Evolutionary conservation across 495 filamentous ascomycete species (phyloP).

Genomic region (Chaetomium fimeti): DNA sequence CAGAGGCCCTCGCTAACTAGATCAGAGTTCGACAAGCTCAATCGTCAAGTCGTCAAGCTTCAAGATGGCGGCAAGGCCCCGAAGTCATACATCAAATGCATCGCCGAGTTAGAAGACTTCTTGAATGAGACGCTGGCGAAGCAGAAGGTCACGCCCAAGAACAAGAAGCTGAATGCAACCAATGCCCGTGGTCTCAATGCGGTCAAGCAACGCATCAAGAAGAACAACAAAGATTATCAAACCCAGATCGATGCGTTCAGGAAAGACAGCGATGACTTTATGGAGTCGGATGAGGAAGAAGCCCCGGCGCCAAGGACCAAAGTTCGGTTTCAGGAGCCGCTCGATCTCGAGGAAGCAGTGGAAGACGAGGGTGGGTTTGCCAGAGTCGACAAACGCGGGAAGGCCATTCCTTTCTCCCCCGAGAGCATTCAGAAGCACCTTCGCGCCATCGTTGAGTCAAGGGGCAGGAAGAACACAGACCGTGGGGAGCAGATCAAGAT

Average conservation of each 20-base stretch:
- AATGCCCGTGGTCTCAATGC: conserved; percentile 92
- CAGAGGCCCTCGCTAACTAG: conserved; percentile 21
- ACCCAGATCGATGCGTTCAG: conserved; percentile 84
- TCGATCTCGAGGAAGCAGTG: conserved; percentile 33
- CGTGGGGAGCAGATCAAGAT: conserved; percentile 88
- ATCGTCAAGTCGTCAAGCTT: conserved; percentile 80
- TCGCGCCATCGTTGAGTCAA: conserved; percentile 84
- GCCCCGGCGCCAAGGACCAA: conserved; percentile 50
- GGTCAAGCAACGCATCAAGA: conserved; percentile 94
- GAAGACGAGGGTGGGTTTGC: conserved; percentile 78
- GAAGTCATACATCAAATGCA: conserved; percentile 86
- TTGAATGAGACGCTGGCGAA: conserved; percentile 92
- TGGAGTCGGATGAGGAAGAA: conserved; percentile 80
- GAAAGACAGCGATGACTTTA: conserved; percentile 77
- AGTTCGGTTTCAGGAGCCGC: conserved; percentile 39
- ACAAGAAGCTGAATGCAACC: conserved; percentile 98
- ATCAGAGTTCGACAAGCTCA: conserved; percentile 94
- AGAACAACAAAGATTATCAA: conserved; percentile 94
- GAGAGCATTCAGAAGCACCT: conserved; percentile 99
- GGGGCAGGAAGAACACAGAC: conserved; percentile 99
- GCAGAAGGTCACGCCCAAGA: conserved; percentile 93
- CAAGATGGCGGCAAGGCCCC: conserved; percentile 72
- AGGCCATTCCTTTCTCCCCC: conserved; percentile 82
- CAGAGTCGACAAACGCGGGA: conserved; percentile 82
- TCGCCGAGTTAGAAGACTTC: conserved; percentile 92